Evolutionary conservation across 768 basidiomycete genomes (phyloP).

Genomic region (Leccinum longicurvipes): DNA sequence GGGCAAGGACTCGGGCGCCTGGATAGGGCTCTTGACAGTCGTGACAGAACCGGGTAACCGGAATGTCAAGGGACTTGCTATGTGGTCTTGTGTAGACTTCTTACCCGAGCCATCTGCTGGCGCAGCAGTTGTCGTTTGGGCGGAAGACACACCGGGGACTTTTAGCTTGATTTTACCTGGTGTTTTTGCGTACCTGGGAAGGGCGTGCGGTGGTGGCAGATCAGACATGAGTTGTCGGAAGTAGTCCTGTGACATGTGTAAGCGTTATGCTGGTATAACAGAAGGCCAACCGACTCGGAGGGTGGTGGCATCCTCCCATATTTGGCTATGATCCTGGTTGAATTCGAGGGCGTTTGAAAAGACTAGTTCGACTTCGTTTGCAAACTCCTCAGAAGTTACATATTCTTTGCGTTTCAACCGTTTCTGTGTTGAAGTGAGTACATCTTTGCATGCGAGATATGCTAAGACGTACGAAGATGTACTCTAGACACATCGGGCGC

Average conservation of each 20-base stretch:
- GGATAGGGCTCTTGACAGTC: slow-evolving; percentile 21
- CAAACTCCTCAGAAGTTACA: slow-evolving; percentile 61
- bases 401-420: slow-evolving; percentile 82
- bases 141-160: slow-evolving; percentile 41
- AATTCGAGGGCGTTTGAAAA: slow-evolving; percentile 87
- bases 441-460: neutral
- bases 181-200: slow-evolving; percentile 60
- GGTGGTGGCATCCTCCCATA: slow-evolving; percentile 74
- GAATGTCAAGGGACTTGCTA: slow-evolving; percentile 19
- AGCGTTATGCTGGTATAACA: slow-evolving; percentile 5
- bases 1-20: slow-evolving; percentile 18
- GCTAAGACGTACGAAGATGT: slow-evolving; percentile 60
- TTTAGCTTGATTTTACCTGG: slow-evolving; percentile 71
- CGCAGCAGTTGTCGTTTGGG: slow-evolving; percentile 10
- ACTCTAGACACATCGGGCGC: slow-evolving; percentile 73
- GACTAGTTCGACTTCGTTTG: slow-evolving; percentile 84
- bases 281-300: slow-evolving; percentile 50
- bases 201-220: slow-evolving; percentile 61
- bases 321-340: slow-evolving; percentile 80
- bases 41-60: slow-evolving; percentile 21
- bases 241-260: slow-evolving; percentile 47
- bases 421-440: slow-evolving; percentile 49
- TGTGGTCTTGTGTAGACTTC: slow-evolving; percentile 18
- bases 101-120: slow-evolving; percentile 12
- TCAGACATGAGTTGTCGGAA: slow-evolving; percentile 78